Conservation (phyloP, 495 filamentous ascomycete genomes). For the Pyrenula massariospora region DNA sequence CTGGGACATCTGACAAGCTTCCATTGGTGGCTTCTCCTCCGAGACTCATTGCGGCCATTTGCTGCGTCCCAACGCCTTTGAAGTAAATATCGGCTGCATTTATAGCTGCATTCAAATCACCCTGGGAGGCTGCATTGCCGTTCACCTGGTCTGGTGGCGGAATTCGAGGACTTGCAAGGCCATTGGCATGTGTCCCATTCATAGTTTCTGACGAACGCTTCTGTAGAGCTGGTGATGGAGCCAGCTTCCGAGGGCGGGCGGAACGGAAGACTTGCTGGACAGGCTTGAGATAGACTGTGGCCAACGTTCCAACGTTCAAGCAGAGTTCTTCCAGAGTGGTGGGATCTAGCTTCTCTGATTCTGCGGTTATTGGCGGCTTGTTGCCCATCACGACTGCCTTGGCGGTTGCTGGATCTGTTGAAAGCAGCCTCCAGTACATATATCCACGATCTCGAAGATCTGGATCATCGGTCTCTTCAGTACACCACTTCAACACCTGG, state of each 20-base stretch:
- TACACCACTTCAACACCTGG: slow-evolving; percentile 96
- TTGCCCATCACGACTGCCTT: slow-evolving; percentile 91
- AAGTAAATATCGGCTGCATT: slow-evolving; percentile 83
- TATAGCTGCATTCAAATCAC: slow-evolving; percentile 54
- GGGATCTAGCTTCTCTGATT: slow-evolving; percentile 88
- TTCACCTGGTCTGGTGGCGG: slow-evolving; percentile 9
- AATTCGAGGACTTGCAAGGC: slow-evolving; percentile 14
- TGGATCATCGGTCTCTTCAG: slow-evolving; percentile 96
- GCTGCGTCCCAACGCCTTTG: slow-evolving; percentile 53
- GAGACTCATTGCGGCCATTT: slow-evolving; percentile 59
- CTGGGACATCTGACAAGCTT: slow-evolving; percentile 17
- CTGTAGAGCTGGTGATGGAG: slow-evolving; percentile 77
- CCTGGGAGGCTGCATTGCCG: slow-evolving; percentile 7
- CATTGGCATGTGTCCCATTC: slow-evolving; percentile 38
- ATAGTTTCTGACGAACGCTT: slow-evolving; percentile 37
- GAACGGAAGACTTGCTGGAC: slow-evolving; percentile 95
- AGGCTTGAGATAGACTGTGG: slow-evolving; percentile 95
- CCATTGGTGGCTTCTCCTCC: slow-evolving; percentile 18
- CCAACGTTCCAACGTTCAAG: slow-evolving; percentile 87
- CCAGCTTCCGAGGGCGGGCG: slow-evolving; percentile 65
- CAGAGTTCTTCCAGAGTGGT: slow-evolving; percentile 93
- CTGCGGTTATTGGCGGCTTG: slow-evolving; percentile 92
- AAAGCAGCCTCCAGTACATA: slow-evolving; percentile 98
- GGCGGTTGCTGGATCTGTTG: slow-evolving; percentile 80
- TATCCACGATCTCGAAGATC: slow-evolving; percentile 92